Evolutionary conservation across 228 moss, liverwort and hornwort species (phyloP).

Genomic region (Sphagnum fallax): DNA sequence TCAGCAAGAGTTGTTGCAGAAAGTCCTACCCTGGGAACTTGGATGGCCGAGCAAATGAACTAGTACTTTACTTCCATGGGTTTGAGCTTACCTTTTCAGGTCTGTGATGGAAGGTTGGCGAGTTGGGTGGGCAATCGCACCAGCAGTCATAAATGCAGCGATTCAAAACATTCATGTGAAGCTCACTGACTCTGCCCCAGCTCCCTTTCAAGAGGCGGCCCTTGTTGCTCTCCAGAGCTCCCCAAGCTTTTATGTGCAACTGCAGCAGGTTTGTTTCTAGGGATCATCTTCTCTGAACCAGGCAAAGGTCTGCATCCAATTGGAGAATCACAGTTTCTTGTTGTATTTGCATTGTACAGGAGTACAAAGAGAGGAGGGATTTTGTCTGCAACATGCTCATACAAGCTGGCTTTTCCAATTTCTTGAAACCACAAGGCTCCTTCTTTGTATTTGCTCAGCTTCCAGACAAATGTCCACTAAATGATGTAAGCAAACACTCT

Average conservation of each 20-base stretch:
- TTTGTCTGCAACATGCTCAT: slow-evolving; percentile 60
- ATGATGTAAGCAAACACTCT: slow-evolving; percentile 44
- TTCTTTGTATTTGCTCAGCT: slow-evolving; percentile 82
- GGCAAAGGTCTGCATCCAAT: too few relatives aligned
- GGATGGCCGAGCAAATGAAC: not conserved
- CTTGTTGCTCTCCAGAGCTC: slow-evolving; percentile 51
- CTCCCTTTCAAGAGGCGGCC: slow-evolving; percentile 91
- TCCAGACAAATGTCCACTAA: slow-evolving; percentile 34
- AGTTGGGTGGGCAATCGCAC: slow-evolving; percentile 87
- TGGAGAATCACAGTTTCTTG: not conserved
- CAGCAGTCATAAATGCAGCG: slow-evolving; percentile 48
- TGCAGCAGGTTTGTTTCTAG: slow-evolving; percentile 36
- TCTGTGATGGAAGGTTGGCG: slow-evolving; percentile 56
- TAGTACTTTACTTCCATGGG: too few relatives aligned
- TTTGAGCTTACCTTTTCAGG: too few relatives aligned
- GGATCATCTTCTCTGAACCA: not conserved
- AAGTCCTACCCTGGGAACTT: not conserved
- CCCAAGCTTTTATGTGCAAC: slow-evolving; percentile 42
- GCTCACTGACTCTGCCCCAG: slow-evolving; percentile 85
- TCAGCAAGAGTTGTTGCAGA: too few relatives aligned
- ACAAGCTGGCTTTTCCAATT: slow-evolving; percentile 58
- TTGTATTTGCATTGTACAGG: slow-evolving; percentile 21
- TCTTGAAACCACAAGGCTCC: slow-evolving; percentile 71
- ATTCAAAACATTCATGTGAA: slow-evolving; percentile 75
- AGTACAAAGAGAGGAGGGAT: slow-evolving; percentile 60